Percentiles rank a stretch among this genome's conserved stretches.
phyloP scores from a whole-genome alignment of 176 grass and related monocot species.

The Hordeum vulgare region MorexV3_pseudomolecules_assembly NC_058521.1:195590004-195590503 shows the following conservation, averaged over 20 bases:
- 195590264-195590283: slow-evolving; percentile 52
- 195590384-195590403: slow-evolving; percentile 18
- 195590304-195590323: slow-evolving; percentile 37
- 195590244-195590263: slow-evolving; percentile 44
- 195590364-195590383: slow-evolving; percentile 35
- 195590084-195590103: background rate
- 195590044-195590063: slow-evolving; percentile 45
- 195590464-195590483: slow-evolving; percentile 38
- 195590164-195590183: slow-evolving; percentile 20
- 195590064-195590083: background rate
- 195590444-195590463: slow-evolving; percentile 39
- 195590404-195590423: background rate
- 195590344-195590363: slow-evolving; percentile 24
- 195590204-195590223: slow-evolving; percentile 17
- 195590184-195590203: slow-evolving; percentile 7
- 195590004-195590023: slow-evolving; percentile 63
- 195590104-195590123: slow-evolving; percentile 4
- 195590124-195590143: slow-evolving; percentile 15
- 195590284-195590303: slow-evolving; percentile 73
- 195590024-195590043: slow-evolving; percentile 55
- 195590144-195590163: slow-evolving; percentile 23
- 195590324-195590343: slow-evolving; percentile 9
- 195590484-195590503: slow-evolving; percentile 59
- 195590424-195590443: slow-evolving; percentile 26
- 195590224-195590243: slow-evolving; percentile 29